These are phyloP conservation scores for Diutina siamensis DNA, from an alignment of 1,139 yeast genomes.

Conservation along the genomic window DNA sequence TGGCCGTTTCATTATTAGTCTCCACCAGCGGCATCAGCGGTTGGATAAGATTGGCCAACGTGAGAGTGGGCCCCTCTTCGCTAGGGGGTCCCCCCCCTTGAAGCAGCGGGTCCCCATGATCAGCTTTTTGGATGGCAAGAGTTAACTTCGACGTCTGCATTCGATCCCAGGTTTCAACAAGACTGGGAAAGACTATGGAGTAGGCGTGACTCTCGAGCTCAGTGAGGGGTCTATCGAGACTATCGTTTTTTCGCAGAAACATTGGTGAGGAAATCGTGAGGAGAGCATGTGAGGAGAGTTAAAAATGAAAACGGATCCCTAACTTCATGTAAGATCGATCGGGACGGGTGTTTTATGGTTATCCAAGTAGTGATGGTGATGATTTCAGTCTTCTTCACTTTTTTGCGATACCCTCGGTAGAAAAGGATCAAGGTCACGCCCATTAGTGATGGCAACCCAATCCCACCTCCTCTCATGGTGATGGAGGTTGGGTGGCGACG, in stretches of 20 bases:
- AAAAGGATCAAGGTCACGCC: too few species aligned
- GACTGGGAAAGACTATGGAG: not conserved
- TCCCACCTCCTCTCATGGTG: too few species aligned
- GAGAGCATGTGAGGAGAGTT: not conserved
- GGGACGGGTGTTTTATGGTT: too few species aligned
- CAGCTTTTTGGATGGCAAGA: slow-evolving; percentile 3
- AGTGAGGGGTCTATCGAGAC: not conserved
- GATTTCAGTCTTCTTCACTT: too few species aligned
- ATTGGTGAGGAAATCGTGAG: not conserved
- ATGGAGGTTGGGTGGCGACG: too few species aligned
- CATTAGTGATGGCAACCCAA: too few species aligned
- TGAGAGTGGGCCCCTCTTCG: not conserved
- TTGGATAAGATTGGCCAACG: not conserved
- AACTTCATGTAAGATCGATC: too few species aligned
- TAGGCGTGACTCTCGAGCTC: not conserved
- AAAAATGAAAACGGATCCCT: too few species aligned
- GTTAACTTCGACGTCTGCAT: slow-evolving; percentile 5
- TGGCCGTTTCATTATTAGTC: not conserved
- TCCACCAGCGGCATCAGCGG: slow-evolving; percentile 2
- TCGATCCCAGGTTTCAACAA: not conserved
- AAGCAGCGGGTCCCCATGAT: not conserved
- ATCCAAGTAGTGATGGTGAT: too few species aligned
- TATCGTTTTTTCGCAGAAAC: not conserved
- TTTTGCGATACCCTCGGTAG: too few species aligned
- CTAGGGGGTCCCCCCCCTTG: not conserved